A percentile compares a stretch with the other conserved stretches of the same genome.
Evolutionary conservation across 352 stramenopile species (phyloP).

Genomic region (Thalassiosira ordinaria): DNA sequence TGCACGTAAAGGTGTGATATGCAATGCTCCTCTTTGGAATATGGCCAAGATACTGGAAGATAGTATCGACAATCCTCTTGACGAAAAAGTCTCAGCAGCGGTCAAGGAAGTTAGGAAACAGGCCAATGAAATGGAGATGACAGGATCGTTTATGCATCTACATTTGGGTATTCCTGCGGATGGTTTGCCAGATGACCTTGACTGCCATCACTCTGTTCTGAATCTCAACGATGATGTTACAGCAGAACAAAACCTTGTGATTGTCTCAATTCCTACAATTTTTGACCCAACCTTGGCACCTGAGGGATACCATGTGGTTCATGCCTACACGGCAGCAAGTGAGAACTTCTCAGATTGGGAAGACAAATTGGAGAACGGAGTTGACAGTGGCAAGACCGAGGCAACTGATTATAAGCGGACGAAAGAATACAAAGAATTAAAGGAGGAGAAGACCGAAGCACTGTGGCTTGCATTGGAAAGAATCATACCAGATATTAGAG

Average conservation of each 20-base stretch:
- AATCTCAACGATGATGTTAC: constrained; percentile 76
- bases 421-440: constrained; percentile 76
- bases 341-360: constrained; percentile 85
- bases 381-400: constrained; percentile 68
- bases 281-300: constrained; percentile 87
- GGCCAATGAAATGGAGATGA: no score
- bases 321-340: constrained; percentile 86
- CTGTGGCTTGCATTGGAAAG: no score
- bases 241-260: constrained; percentile 84
- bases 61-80: constrained; percentile 47
- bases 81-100: constrained; percentile 43
- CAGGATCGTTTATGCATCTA: no score
- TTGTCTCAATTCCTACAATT: constrained; percentile 86
- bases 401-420: constrained; percentile 66
- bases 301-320: constrained; percentile 85
- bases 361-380: constrained; percentile 55
- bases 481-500: no score
- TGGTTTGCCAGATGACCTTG: no score
- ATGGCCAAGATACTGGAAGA: constrained; percentile 78
- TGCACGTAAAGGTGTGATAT: constrained; percentile 80
- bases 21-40: constrained; percentile 86
- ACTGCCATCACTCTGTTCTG: constrained; percentile 87
- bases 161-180: no score
- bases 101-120: constrained; percentile 58
- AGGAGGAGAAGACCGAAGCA: no score